These are phyloP conservation scores for Batkoa obscura DNA, from an alignment of 371 early-diverging fungal genomes.

Conservation along the genomic window DNA sequence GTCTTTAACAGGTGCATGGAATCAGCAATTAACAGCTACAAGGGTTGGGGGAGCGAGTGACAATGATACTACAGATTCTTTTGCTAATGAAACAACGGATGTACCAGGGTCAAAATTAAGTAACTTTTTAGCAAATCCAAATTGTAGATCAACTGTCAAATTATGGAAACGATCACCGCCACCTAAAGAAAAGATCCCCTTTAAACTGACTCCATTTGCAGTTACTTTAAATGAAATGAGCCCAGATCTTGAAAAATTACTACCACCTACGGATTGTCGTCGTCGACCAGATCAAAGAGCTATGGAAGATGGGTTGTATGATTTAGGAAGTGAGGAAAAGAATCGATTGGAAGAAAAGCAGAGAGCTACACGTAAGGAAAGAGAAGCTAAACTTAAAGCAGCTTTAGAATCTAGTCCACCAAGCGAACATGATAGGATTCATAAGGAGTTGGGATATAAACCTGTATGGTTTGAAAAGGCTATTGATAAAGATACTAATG, in stretches of 20 bases:
- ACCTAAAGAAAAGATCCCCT: constrained; percentile 25
- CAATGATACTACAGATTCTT: constrained; percentile 13
- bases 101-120: not conserved
- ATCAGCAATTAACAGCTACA: constrained; percentile 33
- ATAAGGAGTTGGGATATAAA: constrained; percentile 3
- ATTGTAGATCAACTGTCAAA: constrained; percentile 9
- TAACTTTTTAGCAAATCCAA: constrained; percentile 9
- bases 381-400: constrained; percentile 22
- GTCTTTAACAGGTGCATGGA: constrained; percentile 53
- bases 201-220: constrained; percentile 55
- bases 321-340: constrained; percentile 42
- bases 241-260: constrained; percentile 19
- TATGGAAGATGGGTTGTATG: constrained; percentile 49
- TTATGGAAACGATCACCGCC: constrained; percentile 43
- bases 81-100: constrained; percentile 9
- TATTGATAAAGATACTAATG: constrained; percentile 40
- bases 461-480: constrained; percentile 57
- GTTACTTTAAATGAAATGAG: constrained; percentile 49
- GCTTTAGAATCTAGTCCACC: not conserved
- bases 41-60: constrained; percentile 14
- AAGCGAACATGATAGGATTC: constrained; percentile 10
- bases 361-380: constrained; percentile 27
- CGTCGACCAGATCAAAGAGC: constrained; percentile 58
- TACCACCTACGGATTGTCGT: constrained; percentile 61
- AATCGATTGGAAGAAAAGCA: constrained; percentile 50